Evolutionary conservation across 805 yeast species (phyloP).

Genomic region (Ogataea ganodermae): DNA sequence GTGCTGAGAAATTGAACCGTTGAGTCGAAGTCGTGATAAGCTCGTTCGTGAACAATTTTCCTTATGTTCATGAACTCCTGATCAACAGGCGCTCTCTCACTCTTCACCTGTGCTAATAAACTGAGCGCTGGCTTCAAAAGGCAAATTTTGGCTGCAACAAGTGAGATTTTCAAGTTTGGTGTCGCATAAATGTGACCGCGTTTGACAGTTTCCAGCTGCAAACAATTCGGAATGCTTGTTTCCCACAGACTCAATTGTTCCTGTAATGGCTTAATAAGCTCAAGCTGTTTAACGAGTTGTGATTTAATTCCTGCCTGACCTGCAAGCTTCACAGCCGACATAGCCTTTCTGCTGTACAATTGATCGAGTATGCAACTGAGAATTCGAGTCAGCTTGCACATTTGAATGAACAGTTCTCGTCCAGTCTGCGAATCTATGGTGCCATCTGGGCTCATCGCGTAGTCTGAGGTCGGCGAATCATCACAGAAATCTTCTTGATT

Average conservation of each 20-base stretch:
- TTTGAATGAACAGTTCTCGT: constrained; percentile 18
- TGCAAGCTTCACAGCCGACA: background rate
- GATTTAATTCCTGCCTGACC: constrained; percentile 1
- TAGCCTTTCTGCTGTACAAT: constrained; percentile 11
- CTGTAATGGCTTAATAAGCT: constrained; percentile 16
- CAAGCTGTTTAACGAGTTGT: constrained; percentile 11
- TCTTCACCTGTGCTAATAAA: constrained; percentile 10
- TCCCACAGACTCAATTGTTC: constrained; percentile 19
- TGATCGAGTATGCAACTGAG: constrained; percentile 13
- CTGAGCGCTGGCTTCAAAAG: constrained; percentile 19
- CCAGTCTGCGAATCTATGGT: constrained; percentile 17
- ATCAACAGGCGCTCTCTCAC: constrained; percentile 3
- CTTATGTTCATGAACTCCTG: constrained; percentile 14
- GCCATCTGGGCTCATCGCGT: constrained; percentile 25
- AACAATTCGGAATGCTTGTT: constrained; percentile 9
- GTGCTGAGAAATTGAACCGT: constrained; percentile 17
- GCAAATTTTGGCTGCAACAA: constrained; percentile 12
- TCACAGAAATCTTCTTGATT: constrained; percentile 49
- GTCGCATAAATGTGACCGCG: constrained; percentile 21
- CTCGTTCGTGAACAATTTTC: constrained; percentile 13
- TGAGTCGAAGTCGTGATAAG: constrained; percentile 15
- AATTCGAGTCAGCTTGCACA: constrained; percentile 15
- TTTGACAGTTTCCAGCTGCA: constrained; percentile 16
- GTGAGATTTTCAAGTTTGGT: constrained; percentile 18
- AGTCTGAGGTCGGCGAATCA: constrained; percentile 43